Conservation (phyloP, 2,329 filamentous ascomycete genomes). For the Alternaria sp. region DNA sequence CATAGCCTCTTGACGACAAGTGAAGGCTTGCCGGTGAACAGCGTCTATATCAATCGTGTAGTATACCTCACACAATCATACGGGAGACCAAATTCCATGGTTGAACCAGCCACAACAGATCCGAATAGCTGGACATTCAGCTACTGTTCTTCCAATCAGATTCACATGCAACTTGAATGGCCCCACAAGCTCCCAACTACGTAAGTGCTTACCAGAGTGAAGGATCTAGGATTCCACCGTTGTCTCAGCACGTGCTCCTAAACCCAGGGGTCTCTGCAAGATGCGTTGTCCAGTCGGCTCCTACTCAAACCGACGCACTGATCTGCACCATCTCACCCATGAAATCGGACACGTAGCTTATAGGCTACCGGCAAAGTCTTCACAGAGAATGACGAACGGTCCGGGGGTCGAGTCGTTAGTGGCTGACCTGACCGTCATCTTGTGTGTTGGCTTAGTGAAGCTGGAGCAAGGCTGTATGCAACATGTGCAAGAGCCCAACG, state of each 20-base stretch:
- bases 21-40: neutral
- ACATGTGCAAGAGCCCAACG: conserved; percentile 14
- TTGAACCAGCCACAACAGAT: conserved; percentile 8
- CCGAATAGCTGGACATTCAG: neutral
- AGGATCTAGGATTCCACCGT: conserved; percentile 1
- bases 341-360: conserved; percentile 43
- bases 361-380: conserved; percentile 45
- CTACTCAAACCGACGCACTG: conserved; percentile 34
- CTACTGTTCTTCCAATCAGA: neutral
- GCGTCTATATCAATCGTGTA: neutral
- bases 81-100: conserved; percentile 1
- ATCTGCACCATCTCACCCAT: conserved; percentile 35
- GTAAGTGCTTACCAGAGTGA: neutral
- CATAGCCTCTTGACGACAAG: conserved; percentile 1
- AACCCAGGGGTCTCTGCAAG: conserved; percentile 34
- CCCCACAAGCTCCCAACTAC: neutral
- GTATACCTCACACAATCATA: conserved; percentile 5
- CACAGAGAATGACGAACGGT: conserved; percentile 24
- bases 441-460: conserved; percentile 17
- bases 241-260: conserved; percentile 12
- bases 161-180: conserved; percentile 7
- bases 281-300: conserved; percentile 46
- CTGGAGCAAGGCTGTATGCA: conserved; percentile 30
- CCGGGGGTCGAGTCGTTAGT: conserved; percentile 28
- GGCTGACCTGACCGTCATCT: conserved; percentile 32